phyloP scores from a whole-genome alignment of 192 early-diverging fungal species.

The Pilaira anomala region DNA sequence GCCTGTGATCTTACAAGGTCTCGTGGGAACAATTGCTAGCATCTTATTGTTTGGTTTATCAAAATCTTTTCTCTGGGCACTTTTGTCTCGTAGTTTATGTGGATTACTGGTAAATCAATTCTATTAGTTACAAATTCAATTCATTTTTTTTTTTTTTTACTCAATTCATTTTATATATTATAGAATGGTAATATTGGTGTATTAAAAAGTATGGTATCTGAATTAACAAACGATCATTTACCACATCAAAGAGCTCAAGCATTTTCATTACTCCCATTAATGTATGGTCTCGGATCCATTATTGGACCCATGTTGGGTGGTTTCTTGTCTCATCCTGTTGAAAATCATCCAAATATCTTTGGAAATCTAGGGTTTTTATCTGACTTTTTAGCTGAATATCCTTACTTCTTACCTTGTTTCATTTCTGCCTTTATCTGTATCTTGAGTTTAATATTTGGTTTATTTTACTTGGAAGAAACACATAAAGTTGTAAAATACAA shows the following conservation, averaged over 20 bases:
- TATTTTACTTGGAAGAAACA: constrained; percentile 56
- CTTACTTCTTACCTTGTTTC: constrained; percentile 72
- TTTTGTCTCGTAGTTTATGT: constrained; percentile 50
- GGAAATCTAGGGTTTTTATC: constrained; percentile 30
- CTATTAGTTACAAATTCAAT: background rate
- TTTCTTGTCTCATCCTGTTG: constrained; percentile 61
- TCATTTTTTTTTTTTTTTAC: background rate
- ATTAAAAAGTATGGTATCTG: constrained; percentile 66
- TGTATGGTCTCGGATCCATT: constrained; percentile 56
- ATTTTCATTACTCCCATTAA: constrained; percentile 63
- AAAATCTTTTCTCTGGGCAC: constrained; percentile 46
- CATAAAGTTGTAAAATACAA: constrained; percentile 1
- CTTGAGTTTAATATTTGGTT: constrained; percentile 51
- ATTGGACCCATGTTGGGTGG: constrained; percentile 64
- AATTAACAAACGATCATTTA: constrained; percentile 69
- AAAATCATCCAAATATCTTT: constrained; percentile 52
- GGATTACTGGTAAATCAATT: constrained; percentile 43
- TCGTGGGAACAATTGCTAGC: constrained; percentile 62
- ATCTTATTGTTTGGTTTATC: constrained; percentile 66
- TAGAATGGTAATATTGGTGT: constrained; percentile 67
- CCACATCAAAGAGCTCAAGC: constrained; percentile 46
- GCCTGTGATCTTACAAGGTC: constrained; percentile 67
- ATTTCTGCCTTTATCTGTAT: constrained; percentile 52
- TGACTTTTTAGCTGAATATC: constrained; percentile 50
- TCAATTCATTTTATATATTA: background rate